phyloP scores from a whole-genome alignment of 164 flowering plant genomes.

The Amborella trichopoda region DNA sequence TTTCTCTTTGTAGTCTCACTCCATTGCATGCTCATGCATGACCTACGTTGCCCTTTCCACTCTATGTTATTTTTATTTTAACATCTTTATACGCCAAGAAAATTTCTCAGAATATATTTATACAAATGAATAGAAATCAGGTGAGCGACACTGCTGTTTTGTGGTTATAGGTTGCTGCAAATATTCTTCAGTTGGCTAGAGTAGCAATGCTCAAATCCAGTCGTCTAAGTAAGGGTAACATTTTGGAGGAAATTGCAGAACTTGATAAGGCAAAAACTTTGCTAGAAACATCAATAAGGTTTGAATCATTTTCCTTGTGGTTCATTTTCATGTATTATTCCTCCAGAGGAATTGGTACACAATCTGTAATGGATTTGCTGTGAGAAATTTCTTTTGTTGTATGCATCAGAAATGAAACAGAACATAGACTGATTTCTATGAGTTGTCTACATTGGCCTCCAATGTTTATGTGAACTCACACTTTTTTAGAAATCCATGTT shows the following conservation, averaged over 20 bases:
- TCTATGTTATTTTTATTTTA: too few species aligned
- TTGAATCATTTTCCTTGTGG: neutral
- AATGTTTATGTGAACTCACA: too few species aligned
- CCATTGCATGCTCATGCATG: too few species aligned
- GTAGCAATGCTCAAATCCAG: slow-evolving; percentile 35
- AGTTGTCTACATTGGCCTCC: too few species aligned
- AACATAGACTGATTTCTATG: neutral
- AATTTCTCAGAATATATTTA: too few species aligned
- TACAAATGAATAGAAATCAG: too few species aligned
- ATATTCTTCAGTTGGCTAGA: slow-evolving; percentile 62
- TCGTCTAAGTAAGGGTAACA: slow-evolving; percentile 22
- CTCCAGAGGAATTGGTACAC: neutral
- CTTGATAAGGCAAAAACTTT: slow-evolving; percentile 48
- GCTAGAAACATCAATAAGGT: slow-evolving; percentile 48
- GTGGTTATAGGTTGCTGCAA: slow-evolving; percentile 43
- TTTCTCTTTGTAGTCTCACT: too few species aligned
- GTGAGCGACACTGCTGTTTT: slow-evolving; percentile 5
- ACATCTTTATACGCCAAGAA: too few species aligned
- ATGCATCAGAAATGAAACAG: neutral
- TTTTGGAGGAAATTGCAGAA: slow-evolving; percentile 38
- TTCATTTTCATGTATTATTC: neutral
- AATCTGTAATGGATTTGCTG: neutral
- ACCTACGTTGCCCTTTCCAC: too few species aligned
- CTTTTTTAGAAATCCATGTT: too few species aligned
- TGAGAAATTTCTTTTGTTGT: neutral